Percentiles rank a stretch among this genome's conserved stretches.
phyloP scores from a whole-genome alignment of 179 eudicot species.

The Sideroxylon spinosum region DNA sequence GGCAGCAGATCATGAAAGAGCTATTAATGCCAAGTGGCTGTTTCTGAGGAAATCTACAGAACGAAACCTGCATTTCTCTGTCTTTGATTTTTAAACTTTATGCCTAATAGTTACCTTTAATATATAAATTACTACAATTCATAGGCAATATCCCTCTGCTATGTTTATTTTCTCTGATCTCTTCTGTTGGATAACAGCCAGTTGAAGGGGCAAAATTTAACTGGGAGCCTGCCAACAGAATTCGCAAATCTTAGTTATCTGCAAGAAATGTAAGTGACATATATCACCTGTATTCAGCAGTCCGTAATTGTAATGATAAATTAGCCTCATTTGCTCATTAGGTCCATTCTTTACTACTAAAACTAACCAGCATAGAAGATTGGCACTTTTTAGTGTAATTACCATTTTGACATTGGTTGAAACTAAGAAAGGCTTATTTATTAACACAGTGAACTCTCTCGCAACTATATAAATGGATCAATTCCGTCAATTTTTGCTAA shows the following conservation, averaged over 20 bases:
- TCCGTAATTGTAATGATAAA: background rate
- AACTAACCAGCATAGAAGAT: background rate
- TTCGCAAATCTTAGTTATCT: constrained; percentile 25
- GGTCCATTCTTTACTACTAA: background rate
- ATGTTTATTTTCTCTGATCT: constrained; percentile 5
- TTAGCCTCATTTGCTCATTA: background rate
- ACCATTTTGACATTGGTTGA: background rate
- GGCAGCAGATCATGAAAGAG: background rate
- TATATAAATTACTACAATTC: no score
- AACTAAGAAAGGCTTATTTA: background rate
- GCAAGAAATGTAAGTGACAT: constrained; percentile 28
- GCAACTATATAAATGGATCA: constrained; percentile 59
- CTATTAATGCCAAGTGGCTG: background rate
- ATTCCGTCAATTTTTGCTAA: constrained; percentile 47
- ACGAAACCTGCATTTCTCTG: background rate
- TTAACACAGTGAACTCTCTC: constrained; percentile 50
- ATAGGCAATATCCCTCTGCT: background rate
- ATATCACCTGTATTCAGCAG: background rate
- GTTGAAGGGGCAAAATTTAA: constrained; percentile 25
- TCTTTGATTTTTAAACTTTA: constrained; percentile 7
- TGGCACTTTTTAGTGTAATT: background rate
- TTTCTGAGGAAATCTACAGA: background rate
- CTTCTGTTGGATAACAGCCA: constrained; percentile 20
- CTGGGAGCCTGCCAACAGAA: constrained; percentile 28
- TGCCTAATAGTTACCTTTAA: background rate